These are phyloP conservation scores for Domatiomyces globalis DNA, from an alignment of 2,329 filamentous ascomycete species.

Conservation along the genomic window DNA sequence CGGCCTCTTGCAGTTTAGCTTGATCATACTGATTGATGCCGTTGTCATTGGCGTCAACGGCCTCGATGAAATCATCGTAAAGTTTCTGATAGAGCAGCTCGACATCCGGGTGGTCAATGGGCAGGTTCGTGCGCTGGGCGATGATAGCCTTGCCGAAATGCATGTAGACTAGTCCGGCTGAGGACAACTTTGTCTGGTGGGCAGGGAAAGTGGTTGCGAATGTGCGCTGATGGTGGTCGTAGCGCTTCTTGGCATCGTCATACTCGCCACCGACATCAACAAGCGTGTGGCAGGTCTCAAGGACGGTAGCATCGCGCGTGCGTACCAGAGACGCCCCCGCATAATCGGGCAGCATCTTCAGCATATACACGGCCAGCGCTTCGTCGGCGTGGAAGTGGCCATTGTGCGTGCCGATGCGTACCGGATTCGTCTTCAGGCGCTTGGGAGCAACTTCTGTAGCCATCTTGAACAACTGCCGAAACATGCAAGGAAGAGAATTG, in stretches of 20 bases:
- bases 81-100: constrained; percentile 70
- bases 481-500: constrained; percentile 15
- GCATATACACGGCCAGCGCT: constrained; percentile 89
- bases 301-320: constrained; percentile 66
- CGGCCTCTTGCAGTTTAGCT: constrained; percentile 51
- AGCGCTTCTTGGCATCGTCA: constrained; percentile 60
- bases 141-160: constrained; percentile 85
- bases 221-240: constrained; percentile 93
- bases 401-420: constrained; percentile 84
- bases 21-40: constrained; percentile 74
- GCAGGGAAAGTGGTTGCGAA: constrained; percentile 77
- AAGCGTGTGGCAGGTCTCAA: constrained; percentile 79
- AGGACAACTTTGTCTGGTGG: constrained; percentile 76
- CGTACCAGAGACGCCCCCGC: constrained; percentile 59
- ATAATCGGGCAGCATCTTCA: constrained; percentile 77
- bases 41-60: constrained; percentile 95
- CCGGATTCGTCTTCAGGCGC: constrained; percentile 61
- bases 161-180: constrained; percentile 85
- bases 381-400: constrained; percentile 99
- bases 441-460: constrained; percentile 57
- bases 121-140: constrained; percentile 46
- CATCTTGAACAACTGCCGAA: constrained; percentile 42
- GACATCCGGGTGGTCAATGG: constrained; percentile 52
- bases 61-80: constrained; percentile 87
- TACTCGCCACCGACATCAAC: constrained; percentile 97